Percentiles rank a stretch among this genome's conserved stretches.
phyloP scores from a whole-genome alignment of 2,329 filamentous ascomycete species.

The Ascochyta viciae-villosae region DNA sequence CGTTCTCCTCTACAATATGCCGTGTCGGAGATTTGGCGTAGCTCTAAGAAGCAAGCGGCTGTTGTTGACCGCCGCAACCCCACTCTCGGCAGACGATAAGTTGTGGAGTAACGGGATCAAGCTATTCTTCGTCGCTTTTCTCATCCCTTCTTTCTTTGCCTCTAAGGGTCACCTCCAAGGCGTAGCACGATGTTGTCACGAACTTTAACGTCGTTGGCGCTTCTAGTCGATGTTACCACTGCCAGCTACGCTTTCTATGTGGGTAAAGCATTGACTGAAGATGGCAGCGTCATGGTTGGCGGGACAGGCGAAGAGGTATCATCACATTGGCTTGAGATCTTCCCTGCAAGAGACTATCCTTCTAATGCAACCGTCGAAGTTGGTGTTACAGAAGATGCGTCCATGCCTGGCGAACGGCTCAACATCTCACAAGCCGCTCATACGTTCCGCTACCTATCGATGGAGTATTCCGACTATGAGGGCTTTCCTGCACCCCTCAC shows the following conservation, averaged over 20 bases:
- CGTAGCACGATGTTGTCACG: constrained; percentile 12
- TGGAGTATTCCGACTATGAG: constrained; percentile 51
- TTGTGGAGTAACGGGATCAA: neutral
- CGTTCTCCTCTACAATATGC: neutral
- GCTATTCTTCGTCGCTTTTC: neutral
- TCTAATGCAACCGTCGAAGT: constrained; percentile 53
- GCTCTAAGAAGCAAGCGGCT: constrained; percentile 5
- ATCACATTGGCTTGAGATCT: constrained; percentile 57
- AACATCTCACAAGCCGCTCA: constrained; percentile 45
- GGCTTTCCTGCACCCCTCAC: constrained; percentile 55
- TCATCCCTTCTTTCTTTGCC: neutral
- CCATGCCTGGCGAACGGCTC: constrained; percentile 45
- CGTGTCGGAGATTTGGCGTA: constrained; percentile 7
- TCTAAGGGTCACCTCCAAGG: neutral
- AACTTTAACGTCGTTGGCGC: constrained; percentile 11
- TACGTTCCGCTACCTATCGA: constrained; percentile 47
- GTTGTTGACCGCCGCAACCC: constrained; percentile 5
- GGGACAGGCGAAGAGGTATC: constrained; percentile 59
- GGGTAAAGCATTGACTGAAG: constrained; percentile 54
- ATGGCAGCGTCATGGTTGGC: constrained; percentile 54
- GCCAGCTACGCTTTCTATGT: constrained; percentile 60
- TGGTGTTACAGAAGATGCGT: constrained; percentile 52
- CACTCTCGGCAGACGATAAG: constrained; percentile 15
- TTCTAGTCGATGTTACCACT: constrained; percentile 17
- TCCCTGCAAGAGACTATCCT: constrained; percentile 51